Evolutionary conservation across 208 protist genomes (phyloP), one percentile per base, ranked within the genome.

Genomic region (Leishmania lainsoni): DNA sequence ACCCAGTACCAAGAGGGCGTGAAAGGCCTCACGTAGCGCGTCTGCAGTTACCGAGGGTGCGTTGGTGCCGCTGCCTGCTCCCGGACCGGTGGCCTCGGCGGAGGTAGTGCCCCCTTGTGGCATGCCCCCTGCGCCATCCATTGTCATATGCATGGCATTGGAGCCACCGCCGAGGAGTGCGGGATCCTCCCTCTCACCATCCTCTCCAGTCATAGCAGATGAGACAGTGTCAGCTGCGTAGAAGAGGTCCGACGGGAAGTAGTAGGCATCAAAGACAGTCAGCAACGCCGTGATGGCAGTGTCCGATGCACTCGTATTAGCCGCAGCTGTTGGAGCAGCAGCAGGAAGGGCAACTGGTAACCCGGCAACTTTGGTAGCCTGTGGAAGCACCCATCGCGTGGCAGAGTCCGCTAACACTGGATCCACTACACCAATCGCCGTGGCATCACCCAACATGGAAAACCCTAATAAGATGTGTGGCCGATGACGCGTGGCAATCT

Each of bases 161-260:
- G 48, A 2, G 9, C 3, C 69, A 32, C 42, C 66, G 14, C 35
- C 66, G 32, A 49, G 6, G 20, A 48, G 66, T 9, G 5, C 16
- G 29, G 35, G 20, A 49, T 49, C 39, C 49, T 17, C 20, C 39
- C 35, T 26, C 66, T 22, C 39, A 29, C 22, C 35, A 22, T 71
- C 35, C 20, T 45, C 32, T 22, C 48, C 42, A n/a, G 26, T 35
- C 29, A 61, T 26, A 52, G 51, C n/a, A 10, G 51, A n/a, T 48
- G 72, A 14, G 52, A 42, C 71, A 26, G 20, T 26, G 22, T 26
- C 35, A 32, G 42, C 17, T 9, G 70, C 22, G 17, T 52, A 16
- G n/a, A 87, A 84, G n/a, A 85, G 76, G 48, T 88, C 85, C 8
- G 45, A 10, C 1, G 85, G 85, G 75, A 85, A 88, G 73, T 80